Percentiles rank a stretch among this genome's conserved stretches.
Conservation (phyloP, 257 asterid genomes). For the Rauvolfia tetraphylla region DNA sequence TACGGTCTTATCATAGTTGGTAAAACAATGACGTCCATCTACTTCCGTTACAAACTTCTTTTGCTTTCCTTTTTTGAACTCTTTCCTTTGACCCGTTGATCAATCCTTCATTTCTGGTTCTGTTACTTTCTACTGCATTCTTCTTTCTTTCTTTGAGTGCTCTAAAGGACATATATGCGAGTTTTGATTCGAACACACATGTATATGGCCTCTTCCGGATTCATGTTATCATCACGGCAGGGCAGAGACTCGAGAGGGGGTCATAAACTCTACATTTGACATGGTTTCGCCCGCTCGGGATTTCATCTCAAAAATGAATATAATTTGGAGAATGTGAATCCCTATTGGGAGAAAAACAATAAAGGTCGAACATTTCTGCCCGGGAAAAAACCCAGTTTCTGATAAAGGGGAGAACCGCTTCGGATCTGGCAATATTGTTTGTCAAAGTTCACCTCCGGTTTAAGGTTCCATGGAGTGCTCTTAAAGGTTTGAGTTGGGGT, state of each 20-base stretch:
- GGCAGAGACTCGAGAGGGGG: too few species aligned
- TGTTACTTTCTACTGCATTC: not conserved
- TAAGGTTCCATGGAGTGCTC: conserved; percentile 29
- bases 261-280: too few species aligned
- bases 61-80: conserved; percentile 28
- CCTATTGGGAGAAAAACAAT: not conserved
- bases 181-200: not conserved
- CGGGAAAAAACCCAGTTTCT: conserved; percentile 11
- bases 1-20: conserved; percentile 55
- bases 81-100: not conserved
- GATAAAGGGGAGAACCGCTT: conserved; percentile 11
- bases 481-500: conserved; percentile 41
- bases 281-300: too few species aligned
- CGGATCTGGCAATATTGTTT: conserved; percentile 24
- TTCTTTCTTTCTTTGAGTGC: not conserved
- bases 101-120: conserved; percentile 11
- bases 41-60: conserved; percentile 42
- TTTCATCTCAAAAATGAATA: too few species aligned
- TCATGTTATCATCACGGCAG: too few species aligned
- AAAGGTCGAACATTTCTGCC: not conserved
- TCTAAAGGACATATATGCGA: not conserved
- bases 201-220: not conserved
- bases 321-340: too few species aligned
- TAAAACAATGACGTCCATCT: conserved; percentile 39
- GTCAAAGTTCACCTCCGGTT: conserved; percentile 18